Evolutionary conservation across 805 yeast species (phyloP).

Genomic region (Babjeviella inositovora): DNA sequence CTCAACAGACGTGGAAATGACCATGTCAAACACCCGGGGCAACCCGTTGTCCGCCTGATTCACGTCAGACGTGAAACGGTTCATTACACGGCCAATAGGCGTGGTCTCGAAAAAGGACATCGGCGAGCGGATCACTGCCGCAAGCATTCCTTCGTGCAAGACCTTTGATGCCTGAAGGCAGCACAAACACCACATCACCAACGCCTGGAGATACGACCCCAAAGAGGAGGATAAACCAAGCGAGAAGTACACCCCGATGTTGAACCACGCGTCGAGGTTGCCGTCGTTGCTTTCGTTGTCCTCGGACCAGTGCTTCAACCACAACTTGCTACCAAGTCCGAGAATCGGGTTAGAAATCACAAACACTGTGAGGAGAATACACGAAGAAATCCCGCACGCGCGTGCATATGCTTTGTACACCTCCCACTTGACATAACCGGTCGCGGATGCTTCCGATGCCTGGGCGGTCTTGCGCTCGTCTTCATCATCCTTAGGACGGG

Average conservation of each 20-base stretch:
- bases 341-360: constrained; percentile 10
- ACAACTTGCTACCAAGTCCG: constrained; percentile 29
- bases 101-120: constrained; percentile 58
- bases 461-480: constrained; percentile 21
- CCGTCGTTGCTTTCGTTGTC: constrained; percentile 14
- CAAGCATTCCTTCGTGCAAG: constrained; percentile 42
- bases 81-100: constrained; percentile 50
- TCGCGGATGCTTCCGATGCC: constrained; percentile 33
- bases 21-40: constrained; percentile 34
- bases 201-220: constrained; percentile 24
- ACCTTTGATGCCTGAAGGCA: constrained; percentile 40
- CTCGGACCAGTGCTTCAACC: constrained; percentile 63
- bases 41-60: constrained; percentile 36
- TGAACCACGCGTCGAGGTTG: constrained; percentile 17
- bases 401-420: constrained; percentile 38
- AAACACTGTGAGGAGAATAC: constrained; percentile 16
- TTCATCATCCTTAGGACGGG: constrained; percentile 10
- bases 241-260: constrained; percentile 34
- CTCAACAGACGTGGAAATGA: constrained; percentile 24
- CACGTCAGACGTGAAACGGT: constrained; percentile 51
- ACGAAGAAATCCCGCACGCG: constrained; percentile 41
- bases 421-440: constrained; percentile 38
- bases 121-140: constrained; percentile 36
- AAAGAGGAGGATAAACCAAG: constrained; percentile 38
- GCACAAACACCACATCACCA: constrained; percentile 33